Evolutionary conservation across 139 green algal species (phyloP).

Genomic region (Chlamydomonas incerta): DNA sequence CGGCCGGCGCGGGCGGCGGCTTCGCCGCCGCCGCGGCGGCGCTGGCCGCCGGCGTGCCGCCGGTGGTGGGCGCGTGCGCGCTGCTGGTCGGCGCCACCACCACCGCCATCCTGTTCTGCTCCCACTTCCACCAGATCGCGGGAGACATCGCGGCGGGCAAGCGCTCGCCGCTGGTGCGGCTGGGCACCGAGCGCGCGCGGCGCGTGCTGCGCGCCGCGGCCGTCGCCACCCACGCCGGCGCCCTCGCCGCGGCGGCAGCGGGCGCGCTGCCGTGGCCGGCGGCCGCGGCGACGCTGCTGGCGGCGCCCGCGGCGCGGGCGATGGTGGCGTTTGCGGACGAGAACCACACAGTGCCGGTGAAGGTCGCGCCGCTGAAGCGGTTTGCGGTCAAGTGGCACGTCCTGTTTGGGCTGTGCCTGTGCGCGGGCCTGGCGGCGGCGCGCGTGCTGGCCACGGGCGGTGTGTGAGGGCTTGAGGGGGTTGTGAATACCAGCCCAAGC

Average conservation of each 20-base stretch:
- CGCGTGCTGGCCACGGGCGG: slow-evolving; percentile 9
- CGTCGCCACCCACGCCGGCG: slow-evolving; percentile 25
- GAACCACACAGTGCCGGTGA: slow-evolving; percentile 54
- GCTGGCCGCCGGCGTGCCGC: slow-evolving; percentile 24
- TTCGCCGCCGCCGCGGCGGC: background rate
- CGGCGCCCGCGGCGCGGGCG: slow-evolving; percentile 42
- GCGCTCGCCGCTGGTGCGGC: slow-evolving; percentile 86
- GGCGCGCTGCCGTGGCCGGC: slow-evolving; percentile 37
- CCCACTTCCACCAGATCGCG: slow-evolving; percentile 94
- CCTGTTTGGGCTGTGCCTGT: slow-evolving; percentile 53
- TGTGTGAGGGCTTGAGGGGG: background rate
- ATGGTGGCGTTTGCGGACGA: slow-evolving; percentile 53
- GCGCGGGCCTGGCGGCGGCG: slow-evolving; percentile 48
- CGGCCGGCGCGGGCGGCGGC: background rate
- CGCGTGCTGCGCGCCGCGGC: slow-evolving; percentile 51
- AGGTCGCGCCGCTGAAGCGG: slow-evolving; percentile 68
- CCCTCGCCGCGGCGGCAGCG: slow-evolving; percentile 4
- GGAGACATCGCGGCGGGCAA: slow-evolving; percentile 84
- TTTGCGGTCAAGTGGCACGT: slow-evolving; percentile 75
- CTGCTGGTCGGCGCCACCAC: slow-evolving; percentile 89
- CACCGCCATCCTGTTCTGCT: slow-evolving; percentile 93
- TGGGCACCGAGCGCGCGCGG: slow-evolving; percentile 71
- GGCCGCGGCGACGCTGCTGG: slow-evolving; percentile 35
- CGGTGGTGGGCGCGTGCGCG: slow-evolving; percentile 54
- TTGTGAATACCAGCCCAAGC: too few relatives aligned